phyloP scores from a whole-genome alignment of 1,139 yeast genomes.

The Yamadazyma triangularis region DNA sequence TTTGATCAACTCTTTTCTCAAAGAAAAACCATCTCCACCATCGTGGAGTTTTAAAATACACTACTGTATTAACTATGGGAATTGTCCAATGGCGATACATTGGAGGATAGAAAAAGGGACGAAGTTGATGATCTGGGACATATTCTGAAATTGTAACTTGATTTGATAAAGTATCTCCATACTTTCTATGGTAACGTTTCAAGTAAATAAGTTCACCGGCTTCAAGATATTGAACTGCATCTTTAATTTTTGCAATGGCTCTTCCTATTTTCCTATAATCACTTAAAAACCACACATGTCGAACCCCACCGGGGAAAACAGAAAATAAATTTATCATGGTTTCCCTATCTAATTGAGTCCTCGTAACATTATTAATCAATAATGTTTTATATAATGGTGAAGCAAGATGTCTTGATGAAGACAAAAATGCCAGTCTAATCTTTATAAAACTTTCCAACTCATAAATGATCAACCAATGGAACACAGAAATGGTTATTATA shows the following conservation, averaged over 20 bases:
- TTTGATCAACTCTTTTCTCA: constrained; percentile 17
- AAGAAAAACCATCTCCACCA: constrained; percentile 20
- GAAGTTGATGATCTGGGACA: constrained; percentile 3
- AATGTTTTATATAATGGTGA: constrained; percentile 35
- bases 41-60: constrained; percentile 24
- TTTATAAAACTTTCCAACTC: constrained; percentile 48
- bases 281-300: constrained; percentile 48
- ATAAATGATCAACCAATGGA: constrained; percentile 47
- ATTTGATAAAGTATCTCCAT: constrained; percentile 4
- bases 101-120: constrained; percentile 32
- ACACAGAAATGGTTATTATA: constrained; percentile 45
- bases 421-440: constrained; percentile 37
- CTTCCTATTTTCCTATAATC: constrained; percentile 33
- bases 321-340: constrained; percentile 23
- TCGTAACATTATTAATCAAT: constrained; percentile 48
- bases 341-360: constrained; percentile 21
- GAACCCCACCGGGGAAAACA: constrained; percentile 42
- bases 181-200: constrained; percentile 11
- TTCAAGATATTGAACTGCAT: constrained; percentile 40
- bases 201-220: constrained; percentile 17
- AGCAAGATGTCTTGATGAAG: constrained; percentile 20
- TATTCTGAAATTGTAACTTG: too few species aligned
- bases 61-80: constrained; percentile 2
- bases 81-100: constrained; percentile 13
- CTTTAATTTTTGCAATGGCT: constrained; percentile 25